phyloP scores from a whole-genome alignment of 257 asterid genomes.

The Solanum paucissectum region DNA sequence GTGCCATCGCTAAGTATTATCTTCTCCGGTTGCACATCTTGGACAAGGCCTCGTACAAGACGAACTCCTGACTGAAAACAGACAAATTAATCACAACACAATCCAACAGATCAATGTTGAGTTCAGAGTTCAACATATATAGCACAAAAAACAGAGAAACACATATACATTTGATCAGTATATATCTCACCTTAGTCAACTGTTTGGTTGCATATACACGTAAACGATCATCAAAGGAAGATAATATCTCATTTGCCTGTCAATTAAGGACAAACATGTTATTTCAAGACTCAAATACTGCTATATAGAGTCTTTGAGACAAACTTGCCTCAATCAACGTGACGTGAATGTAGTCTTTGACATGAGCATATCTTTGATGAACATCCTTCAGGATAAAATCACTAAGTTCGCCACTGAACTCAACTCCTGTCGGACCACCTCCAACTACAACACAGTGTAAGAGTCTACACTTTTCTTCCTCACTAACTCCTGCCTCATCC shows the following conservation, averaged over 20 bases:
- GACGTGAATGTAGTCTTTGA: constrained; percentile 79
- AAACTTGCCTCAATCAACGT: constrained; percentile 73
- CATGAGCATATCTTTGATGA: constrained; percentile 77
- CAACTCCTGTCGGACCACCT: constrained; percentile 99
- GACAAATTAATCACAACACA: constrained; percentile 9
- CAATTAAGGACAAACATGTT: background rate
- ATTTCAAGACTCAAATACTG: background rate
- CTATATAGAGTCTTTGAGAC: background rate
- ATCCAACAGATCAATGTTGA: background rate
- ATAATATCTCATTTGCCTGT: constrained; percentile 92
- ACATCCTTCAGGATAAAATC: constrained; percentile 90
- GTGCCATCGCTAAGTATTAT: constrained; percentile 73
- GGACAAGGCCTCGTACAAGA: constrained; percentile 81
- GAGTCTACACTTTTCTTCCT: constrained; percentile 82
- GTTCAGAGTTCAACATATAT: background rate
- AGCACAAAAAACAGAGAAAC: background rate
- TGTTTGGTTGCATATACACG: constrained; percentile 78
- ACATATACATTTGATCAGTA: background rate
- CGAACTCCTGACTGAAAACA: constrained; percentile 91
- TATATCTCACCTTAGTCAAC: constrained; percentile 61
- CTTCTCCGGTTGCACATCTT: constrained; percentile 73
- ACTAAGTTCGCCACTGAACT: constrained; percentile 95
- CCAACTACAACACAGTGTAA: constrained; percentile 96
- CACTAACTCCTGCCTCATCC: constrained; percentile 50
- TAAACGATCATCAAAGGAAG: constrained; percentile 93